phyloP scores from a whole-genome alignment of 2,329 filamentous ascomycete species.

The Mycosphaerella sp. region DNA sequence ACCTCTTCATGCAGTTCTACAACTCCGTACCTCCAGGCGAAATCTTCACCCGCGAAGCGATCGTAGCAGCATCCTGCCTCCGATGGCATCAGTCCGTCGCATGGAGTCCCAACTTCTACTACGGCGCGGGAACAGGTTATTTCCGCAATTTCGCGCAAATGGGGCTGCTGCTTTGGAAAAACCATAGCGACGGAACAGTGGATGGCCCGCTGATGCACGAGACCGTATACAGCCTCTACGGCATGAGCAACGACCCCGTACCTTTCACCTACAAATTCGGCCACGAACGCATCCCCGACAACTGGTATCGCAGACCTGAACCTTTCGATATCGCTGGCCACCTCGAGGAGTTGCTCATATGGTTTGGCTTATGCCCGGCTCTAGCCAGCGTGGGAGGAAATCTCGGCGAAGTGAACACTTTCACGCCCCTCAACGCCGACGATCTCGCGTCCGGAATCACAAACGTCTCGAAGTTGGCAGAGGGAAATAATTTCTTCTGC shows the following conservation, averaged over 20 bases:
- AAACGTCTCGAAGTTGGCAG: not conserved
- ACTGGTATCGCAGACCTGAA: not conserved
- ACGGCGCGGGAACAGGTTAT: conserved; percentile 31
- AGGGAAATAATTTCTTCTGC: not conserved
- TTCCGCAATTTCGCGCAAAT: not conserved
- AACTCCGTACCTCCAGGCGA: conserved; percentile 34
- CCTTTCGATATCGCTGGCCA: not conserved
- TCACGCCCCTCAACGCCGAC: not conserved
- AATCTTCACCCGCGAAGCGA: conserved; percentile 38
- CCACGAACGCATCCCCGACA: not conserved
- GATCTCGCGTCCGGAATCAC: not conserved
- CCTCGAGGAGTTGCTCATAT: not conserved
- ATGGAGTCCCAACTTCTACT: conserved; percentile 40
- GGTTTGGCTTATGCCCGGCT: not conserved
- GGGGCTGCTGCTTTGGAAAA: not conserved
- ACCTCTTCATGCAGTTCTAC: conserved; percentile 9
- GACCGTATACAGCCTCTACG: not conserved
- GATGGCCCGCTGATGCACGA: not conserved
- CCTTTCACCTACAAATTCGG: conserved; percentile 2
- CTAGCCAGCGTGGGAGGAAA: not conserved
- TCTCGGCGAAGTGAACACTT: not conserved
- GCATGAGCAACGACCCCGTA: not conserved
- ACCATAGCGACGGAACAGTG: not conserved
- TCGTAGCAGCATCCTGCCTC: conserved; percentile 34
- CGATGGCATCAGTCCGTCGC: conserved; percentile 37